Percentiles rank a stretch among this genome's conserved stretches.
phyloP scores from a whole-genome alignment of 1,284 basidiomycete genomes.

The Trichosporon sp. region DNA sequence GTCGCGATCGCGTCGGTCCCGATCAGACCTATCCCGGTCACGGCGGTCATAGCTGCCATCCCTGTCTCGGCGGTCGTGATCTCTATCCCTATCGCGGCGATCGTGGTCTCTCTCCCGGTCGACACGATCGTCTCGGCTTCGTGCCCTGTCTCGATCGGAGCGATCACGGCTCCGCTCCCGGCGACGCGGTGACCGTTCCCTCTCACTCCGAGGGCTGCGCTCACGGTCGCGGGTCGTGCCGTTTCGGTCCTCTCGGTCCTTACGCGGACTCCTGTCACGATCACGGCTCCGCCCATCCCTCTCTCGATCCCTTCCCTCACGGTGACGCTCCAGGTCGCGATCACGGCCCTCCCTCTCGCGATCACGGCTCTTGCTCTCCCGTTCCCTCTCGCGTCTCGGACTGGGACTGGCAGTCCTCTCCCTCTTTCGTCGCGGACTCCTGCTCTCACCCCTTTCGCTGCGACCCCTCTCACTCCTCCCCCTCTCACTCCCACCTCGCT shows the following conservation, averaged over 20 bases:
- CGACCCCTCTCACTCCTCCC: too few relatives aligned
- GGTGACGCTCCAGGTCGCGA: background rate
- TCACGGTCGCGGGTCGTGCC: background rate
- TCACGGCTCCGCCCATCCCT: conserved; percentile 2
- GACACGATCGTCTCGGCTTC: too few relatives aligned
- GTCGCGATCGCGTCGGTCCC: background rate
- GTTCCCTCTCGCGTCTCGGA: conserved; percentile 6
- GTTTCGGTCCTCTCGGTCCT: too few relatives aligned
- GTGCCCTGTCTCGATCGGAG: too few relatives aligned
- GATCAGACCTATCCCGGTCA: background rate
- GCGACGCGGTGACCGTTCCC: background rate
- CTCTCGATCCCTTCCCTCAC: background rate
- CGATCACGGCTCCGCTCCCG: background rate
- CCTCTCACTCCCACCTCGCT: too few relatives aligned
- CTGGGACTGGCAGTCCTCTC: too few relatives aligned
- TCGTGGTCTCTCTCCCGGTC: too few relatives aligned
- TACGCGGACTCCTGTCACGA: background rate
- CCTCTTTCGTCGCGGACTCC: too few relatives aligned
- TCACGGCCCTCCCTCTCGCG: background rate
- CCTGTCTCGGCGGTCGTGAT: background rate
- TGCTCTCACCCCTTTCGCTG: too few relatives aligned
- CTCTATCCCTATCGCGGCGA: background rate
- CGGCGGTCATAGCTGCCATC: background rate
- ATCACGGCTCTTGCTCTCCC: background rate
- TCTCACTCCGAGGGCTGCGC: background rate